Base-by-base conservation (phyloP, 1,284 basidiomycete genomes). In the Rhodotorula sp. region DNA sequence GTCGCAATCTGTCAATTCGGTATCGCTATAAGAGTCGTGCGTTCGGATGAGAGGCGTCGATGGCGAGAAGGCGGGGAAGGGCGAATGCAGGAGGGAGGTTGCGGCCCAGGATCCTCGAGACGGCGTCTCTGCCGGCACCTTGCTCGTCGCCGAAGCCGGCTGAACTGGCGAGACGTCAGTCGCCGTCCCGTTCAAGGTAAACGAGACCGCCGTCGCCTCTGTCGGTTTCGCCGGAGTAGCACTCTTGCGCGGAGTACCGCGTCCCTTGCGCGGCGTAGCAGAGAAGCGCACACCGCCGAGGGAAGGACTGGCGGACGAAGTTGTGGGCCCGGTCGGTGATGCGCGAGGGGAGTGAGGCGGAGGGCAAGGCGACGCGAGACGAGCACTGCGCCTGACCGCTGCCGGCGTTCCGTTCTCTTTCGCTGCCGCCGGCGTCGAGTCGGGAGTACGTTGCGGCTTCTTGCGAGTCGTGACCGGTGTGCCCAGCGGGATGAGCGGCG, bases 1-100 rank as follows among this genome's bases (percentile, higher is more conserved):
- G 19, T 69, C 72, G 28, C 58, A 69, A 28, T 75, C 73, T 8
- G 67, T 73, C n/a, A 73, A 23, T 52, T 75, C 73, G 34, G 68
- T 68, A 5, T 60, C 52, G 26, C 62, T 54, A 48, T 67, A 72
- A 19, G 47, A 61, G 14, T 28, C 48, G 43, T 65, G 66, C n/a
- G 63, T 59, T 19, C 70, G 63, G 1, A 66, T 47, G 1, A 50
- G 38, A 2, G 70, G 70, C 5, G 66, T 68, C 26, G 67, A 48
- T 3, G 70, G 70, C 3, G 66, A 71, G 57, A 71, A 71, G 55
- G 14, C 23, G 23, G 47, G 31, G 66, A 67, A 58, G 10, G 60
- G 60, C 3, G 63, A 45, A 16, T 16, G 54, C 21, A 12, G 54
- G 54, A 28, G 7, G 10, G 28, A 31, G 12, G 50, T 14, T 23